These are phyloP conservation scores for Fomitopsis schrenkii DNA, from an alignment of 1,284 basidiomycete genomes.

Conservation along the genomic window DNA sequence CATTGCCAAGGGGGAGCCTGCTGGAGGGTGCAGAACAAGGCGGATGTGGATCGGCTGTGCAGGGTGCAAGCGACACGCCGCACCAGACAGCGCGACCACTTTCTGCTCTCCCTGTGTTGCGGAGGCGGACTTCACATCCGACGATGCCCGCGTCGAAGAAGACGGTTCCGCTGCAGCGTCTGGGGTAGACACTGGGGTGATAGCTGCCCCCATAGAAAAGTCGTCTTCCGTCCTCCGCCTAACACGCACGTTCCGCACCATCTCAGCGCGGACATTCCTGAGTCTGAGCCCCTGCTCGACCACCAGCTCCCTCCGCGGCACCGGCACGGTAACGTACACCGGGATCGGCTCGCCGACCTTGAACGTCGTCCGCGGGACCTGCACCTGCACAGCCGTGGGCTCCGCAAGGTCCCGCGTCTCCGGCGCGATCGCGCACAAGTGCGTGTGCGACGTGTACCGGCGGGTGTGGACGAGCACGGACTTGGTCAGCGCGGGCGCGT, in stretches of 20 bases:
- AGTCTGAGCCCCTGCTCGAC: slow-evolving; percentile 63
- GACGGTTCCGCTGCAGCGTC: slow-evolving; percentile 12
- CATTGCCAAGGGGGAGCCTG: slow-evolving; percentile 47
- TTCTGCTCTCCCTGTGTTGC: slow-evolving; percentile 31
- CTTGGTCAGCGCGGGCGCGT: slow-evolving; percentile 42
- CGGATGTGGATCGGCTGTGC: slow-evolving; percentile 63
- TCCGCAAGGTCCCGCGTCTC: slow-evolving; percentile 52
- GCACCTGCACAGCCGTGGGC: slow-evolving; percentile 61
- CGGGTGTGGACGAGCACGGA: slow-evolving; percentile 64
- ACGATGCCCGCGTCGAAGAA: slow-evolving; percentile 8
- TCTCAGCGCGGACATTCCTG: slow-evolving; percentile 70
- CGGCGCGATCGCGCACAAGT: slow-evolving; percentile 50
- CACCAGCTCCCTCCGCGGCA: slow-evolving; percentile 60
- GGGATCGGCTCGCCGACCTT: slow-evolving; percentile 67
- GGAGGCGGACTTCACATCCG: slow-evolving; percentile 16
- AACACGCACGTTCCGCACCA: slow-evolving; percentile 59
- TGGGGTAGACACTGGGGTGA: neutral
- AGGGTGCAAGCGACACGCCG: slow-evolving; percentile 75
- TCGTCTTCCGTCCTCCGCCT: slow-evolving; percentile 28
- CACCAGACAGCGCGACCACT: slow-evolving; percentile 68
- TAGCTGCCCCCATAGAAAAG: slow-evolving; percentile 8
- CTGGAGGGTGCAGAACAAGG: slow-evolving; percentile 66
- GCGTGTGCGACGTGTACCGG: slow-evolving; percentile 65
- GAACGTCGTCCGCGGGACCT: slow-evolving; percentile 69
- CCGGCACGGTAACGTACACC: slow-evolving; percentile 72